Evolutionary conservation across 352 stramenopile species (phyloP), one percentile per base, ranked within the genome.

Genomic region (Elongisporangium senticosum): DNA sequence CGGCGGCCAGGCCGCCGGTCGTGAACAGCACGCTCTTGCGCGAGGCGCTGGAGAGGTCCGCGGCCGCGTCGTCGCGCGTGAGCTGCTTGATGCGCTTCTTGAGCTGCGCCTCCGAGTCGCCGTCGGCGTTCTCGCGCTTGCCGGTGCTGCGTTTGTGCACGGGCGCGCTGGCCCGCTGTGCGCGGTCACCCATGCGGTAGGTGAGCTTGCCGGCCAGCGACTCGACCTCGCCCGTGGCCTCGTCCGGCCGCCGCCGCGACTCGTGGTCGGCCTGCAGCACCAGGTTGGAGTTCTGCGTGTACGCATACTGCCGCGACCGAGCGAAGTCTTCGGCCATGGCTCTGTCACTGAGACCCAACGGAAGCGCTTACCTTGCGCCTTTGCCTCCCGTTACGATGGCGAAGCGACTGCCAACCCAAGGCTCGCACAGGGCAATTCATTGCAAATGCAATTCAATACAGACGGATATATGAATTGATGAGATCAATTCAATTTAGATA

Each of bases 221-320:
- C 76, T 95, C 85, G 56, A 96, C 87, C 51, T 96, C 87, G 53
- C 87, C 87, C 58, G 86, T 95, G 21, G 86, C 79, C 64, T 96
- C 86, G 58, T 95, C 83, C 11, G 75, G 75, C 7, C 81, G 75
- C 11, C 90, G 81, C 19, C 87, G 78, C 58, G 75, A 87, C 58
- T 93, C 88, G 63, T 82, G 86, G 59, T 98, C 90, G 7, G 91
- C 88, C 69, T 97, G 85, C 51, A 98, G 75, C 66, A 98, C 94
- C 50, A 98, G 74, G 72, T 98, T 98, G 28, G 89, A 97, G 80
- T 98, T 98, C 68, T 91, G 75, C 61, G 74, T 66, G 79, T 97
- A 98, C 61, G 92, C 89, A 82, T 97, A 98, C 68, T 96, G 86
- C 55, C 87, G 76, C 64, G 86, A 93, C 19, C 89, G 88, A 56